phyloP scores from a whole-genome alignment of 257 asterid species.

The Orobanche coerulescens region DNA sequence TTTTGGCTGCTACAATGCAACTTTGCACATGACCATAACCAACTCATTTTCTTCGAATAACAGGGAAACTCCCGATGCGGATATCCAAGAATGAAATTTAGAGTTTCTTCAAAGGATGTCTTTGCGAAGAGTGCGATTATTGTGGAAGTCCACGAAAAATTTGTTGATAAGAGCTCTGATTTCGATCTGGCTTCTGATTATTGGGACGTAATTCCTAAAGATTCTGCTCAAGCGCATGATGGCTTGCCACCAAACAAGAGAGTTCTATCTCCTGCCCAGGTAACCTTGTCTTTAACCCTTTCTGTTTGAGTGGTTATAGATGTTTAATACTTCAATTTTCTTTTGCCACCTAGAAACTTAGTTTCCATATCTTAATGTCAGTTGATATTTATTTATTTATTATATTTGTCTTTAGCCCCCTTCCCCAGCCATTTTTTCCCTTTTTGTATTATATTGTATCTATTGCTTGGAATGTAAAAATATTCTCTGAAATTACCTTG shows the following conservation, averaged over 20 bases:
- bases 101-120: slow-evolving; percentile 62
- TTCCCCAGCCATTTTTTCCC: neutral
- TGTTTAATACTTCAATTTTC: slow-evolving; percentile 1
- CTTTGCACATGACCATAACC: slow-evolving; percentile 23
- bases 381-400: neutral
- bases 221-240: slow-evolving; percentile 34
- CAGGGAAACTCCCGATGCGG: slow-evolving; percentile 53
- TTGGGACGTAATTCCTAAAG: slow-evolving; percentile 78
- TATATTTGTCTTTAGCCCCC: slow-evolving; percentile 1
- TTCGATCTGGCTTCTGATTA: slow-evolving; percentile 56
- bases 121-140: slow-evolving; percentile 64
- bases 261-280: slow-evolving; percentile 75
- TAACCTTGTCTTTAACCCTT: slow-evolving; percentile 26
- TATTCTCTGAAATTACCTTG: neutral
- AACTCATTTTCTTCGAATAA: slow-evolving; percentile 28
- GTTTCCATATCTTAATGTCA: neutral
- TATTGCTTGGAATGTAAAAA: neutral
- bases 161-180: slow-evolving; percentile 19
- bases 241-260: slow-evolving; percentile 35
- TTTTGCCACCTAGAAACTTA: neutral
- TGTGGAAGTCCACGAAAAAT: slow-evolving; percentile 50
- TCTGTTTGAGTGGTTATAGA: slow-evolving; percentile 16
- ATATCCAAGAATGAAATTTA: slow-evolving; percentile 73
- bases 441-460: slow-evolving; percentile 3
- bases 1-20: slow-evolving; percentile 17